These are phyloP conservation scores for Hypoxylon trugodes DNA, from an alignment of 495 filamentous ascomycete genomes.

Conservation along the genomic window DNA sequence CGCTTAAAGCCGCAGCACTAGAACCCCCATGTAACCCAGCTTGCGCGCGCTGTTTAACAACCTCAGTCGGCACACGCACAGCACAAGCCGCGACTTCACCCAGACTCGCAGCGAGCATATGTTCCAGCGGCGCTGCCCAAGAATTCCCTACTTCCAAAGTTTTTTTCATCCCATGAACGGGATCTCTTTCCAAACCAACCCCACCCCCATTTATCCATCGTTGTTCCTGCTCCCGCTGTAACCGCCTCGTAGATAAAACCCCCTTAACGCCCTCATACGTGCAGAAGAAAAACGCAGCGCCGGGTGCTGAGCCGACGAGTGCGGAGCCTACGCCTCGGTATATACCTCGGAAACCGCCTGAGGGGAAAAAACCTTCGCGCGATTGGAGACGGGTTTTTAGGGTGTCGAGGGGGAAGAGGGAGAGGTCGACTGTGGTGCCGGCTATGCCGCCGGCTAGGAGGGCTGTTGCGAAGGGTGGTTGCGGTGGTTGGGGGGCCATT, in stretches of 20 bases:
- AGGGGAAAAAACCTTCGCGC: slow-evolving; percentile 75
- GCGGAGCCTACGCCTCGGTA: slow-evolving; percentile 75
- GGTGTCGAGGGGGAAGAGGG: slow-evolving; percentile 90
- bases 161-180: background rate
- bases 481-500: slow-evolving; percentile 30
- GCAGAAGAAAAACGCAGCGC: slow-evolving; percentile 98
- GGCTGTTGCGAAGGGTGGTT: slow-evolving; percentile 58
- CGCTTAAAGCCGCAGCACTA: slow-evolving; percentile 67
- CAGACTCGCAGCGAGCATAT: slow-evolving; percentile 87
- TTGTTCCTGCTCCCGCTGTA: slow-evolving; percentile 3
- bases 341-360: slow-evolving; percentile 77
- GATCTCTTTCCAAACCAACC: slow-evolving; percentile 41
- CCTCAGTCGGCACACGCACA: slow-evolving; percentile 93
- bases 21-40: slow-evolving; percentile 72
- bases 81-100: slow-evolving; percentile 95
- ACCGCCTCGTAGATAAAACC: slow-evolving; percentile 50
- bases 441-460: slow-evolving; percentile 80
- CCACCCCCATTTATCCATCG: no score
- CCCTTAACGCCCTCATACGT: slow-evolving; percentile 88
- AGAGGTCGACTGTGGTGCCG: slow-evolving; percentile 88
- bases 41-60: slow-evolving; percentile 95
- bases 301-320: slow-evolving; percentile 90
- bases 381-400: slow-evolving; percentile 95
- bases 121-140: slow-evolving; percentile 54
- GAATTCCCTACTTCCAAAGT: background rate